Evolutionary conservation across 2,329 filamentous ascomycete genomes (phyloP).

Genomic region (Penicillium palitans): DNA sequence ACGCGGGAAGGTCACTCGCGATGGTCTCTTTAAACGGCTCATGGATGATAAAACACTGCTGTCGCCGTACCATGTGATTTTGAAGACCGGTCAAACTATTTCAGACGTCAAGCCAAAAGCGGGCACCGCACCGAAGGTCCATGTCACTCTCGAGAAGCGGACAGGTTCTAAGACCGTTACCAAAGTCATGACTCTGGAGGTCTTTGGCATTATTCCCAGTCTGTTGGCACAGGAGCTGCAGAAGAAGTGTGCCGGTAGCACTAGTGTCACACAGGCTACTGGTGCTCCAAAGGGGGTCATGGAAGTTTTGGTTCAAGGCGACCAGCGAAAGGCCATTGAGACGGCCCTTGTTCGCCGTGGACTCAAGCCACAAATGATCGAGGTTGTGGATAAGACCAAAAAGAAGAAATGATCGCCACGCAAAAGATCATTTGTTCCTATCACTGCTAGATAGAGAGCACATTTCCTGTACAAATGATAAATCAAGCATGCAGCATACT

Average conservation of each 20-base stretch:
- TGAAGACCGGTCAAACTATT: slow-evolving; percentile 44
- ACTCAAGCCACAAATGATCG: slow-evolving; percentile 60
- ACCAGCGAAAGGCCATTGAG: slow-evolving; percentile 62
- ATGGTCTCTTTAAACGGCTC: slow-evolving; percentile 61
- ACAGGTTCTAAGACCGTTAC: slow-evolving; percentile 67
- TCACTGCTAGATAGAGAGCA: background rate
- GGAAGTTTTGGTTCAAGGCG: slow-evolving; percentile 68
- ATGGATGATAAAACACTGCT: slow-evolving; percentile 51
- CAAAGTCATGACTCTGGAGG: slow-evolving; percentile 61
- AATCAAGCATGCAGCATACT: background rate
- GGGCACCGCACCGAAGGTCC: slow-evolving; percentile 60
- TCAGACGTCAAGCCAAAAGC: slow-evolving; percentile 59
- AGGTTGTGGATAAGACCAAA: slow-evolving; percentile 68
- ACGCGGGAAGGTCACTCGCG: slow-evolving; percentile 59
- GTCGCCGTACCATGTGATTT: slow-evolving; percentile 58
- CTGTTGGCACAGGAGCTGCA: slow-evolving; percentile 65
- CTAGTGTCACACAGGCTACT: slow-evolving; percentile 61
- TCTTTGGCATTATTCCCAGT: slow-evolving; percentile 61
- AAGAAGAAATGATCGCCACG: slow-evolving; percentile 53
- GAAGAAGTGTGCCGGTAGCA: slow-evolving; percentile 68
- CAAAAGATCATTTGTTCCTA: no score
- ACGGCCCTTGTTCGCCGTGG: slow-evolving; percentile 61
- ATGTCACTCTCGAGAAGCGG: slow-evolving; percentile 63
- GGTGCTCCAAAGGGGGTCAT: slow-evolving; percentile 64
- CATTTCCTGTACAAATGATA: background rate